Conservation (phyloP, 257 asterid species). For the Prunella vulgaris region DNA sequence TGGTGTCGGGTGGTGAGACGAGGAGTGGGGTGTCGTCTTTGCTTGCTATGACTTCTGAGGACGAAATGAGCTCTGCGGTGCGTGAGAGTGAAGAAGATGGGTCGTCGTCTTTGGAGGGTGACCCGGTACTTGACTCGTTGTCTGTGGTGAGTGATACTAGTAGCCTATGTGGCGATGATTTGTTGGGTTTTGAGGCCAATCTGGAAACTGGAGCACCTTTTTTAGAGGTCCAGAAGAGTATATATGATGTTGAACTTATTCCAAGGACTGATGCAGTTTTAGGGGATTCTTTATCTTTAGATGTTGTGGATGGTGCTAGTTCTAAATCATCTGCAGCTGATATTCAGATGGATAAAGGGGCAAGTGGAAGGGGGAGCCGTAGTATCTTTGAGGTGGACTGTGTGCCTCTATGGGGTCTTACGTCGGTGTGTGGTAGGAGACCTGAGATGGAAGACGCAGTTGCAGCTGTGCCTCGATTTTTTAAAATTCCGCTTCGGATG, state of each 20-base stretch:
- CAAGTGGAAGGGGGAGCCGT: constrained; percentile 32
- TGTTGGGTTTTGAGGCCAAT: constrained; percentile 39
- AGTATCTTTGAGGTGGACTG: constrained; percentile 85
- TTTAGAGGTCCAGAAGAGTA: constrained; percentile 36
- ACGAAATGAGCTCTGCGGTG: constrained; percentile 30
- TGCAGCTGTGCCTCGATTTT: constrained; percentile 60
- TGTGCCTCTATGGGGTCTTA: constrained; percentile 83
- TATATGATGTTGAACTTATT: constrained; percentile 32
- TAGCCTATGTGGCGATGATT: constrained; percentile 82
- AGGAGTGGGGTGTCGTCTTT: constrained; percentile 25
- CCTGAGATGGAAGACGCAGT: constrained; percentile 96
- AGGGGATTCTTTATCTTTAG: constrained; percentile 27
- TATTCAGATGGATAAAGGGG: constrained; percentile 32
- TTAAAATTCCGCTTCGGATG: constrained; percentile 62
- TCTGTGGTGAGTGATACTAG: constrained; percentile 82
- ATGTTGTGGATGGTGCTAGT: constrained; percentile 31
- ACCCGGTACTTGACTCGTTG: constrained; percentile 48
- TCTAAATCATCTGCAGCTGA: constrained; percentile 32
- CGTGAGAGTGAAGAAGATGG: constrained; percentile 62
- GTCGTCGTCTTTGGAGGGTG: constrained; percentile 51
- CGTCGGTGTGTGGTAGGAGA: constrained; percentile 81
- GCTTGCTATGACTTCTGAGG: constrained; percentile 32
- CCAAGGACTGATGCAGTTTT: constrained; percentile 28
- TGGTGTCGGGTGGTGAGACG: constrained; percentile 23
- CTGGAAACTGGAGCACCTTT: constrained; percentile 37